Evolutionary conservation across 2,329 filamentous ascomycete genomes (phyloP), one percentile per base, ranked within the genome.

Genomic region (Apiospora hydei): DNA sequence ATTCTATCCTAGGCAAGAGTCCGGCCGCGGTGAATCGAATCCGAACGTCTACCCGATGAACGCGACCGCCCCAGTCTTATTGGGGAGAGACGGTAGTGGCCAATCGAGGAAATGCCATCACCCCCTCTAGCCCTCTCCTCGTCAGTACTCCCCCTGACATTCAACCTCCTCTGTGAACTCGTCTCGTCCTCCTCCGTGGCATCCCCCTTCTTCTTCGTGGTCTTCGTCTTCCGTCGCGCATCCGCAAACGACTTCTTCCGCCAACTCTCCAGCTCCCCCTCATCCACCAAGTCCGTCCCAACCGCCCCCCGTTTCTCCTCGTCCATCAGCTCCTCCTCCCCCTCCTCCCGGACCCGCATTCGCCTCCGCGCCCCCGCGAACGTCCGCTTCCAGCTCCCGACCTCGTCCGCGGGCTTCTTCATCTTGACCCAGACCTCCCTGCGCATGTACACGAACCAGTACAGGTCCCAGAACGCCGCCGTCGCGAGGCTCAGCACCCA

Each of bases 311-410:
- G 26, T 18, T 57, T 34, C 3, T 57, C 51, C 8, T 57, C 51
- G 14, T 57, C 51, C 4, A 26, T 34, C 34, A 8, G 26, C 14
- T 11, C 41, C 41, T 43, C 34, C 7, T 38, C 34, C 7, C 7
- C 34, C 13, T 18, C 14, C 4, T 57, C 53, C 53, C 53, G 18
- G 53, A 61, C 53, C 53, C 38, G 38, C 13, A 47, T 11, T 41
- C 30, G 18, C 16, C 66, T 30, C 10, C 66, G 41, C 41, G 66
- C 43, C 7, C 66, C 66, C 16, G 41, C 41, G 21, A 68, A 68
- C 41, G 66, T 30, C 66, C 46, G 30, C 66, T 47, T 68, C 66
- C 66, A 68, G 26, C 66, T 68, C 16, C 66, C 66, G 26, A 68
- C 13, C 44, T 68, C 66, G 43, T 68, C 66, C 4, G 18, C 66